Base-by-base conservation (phyloP, 2,329 filamentous ascomycete genomes). In the Clonostachys rhizophaga region DNA sequence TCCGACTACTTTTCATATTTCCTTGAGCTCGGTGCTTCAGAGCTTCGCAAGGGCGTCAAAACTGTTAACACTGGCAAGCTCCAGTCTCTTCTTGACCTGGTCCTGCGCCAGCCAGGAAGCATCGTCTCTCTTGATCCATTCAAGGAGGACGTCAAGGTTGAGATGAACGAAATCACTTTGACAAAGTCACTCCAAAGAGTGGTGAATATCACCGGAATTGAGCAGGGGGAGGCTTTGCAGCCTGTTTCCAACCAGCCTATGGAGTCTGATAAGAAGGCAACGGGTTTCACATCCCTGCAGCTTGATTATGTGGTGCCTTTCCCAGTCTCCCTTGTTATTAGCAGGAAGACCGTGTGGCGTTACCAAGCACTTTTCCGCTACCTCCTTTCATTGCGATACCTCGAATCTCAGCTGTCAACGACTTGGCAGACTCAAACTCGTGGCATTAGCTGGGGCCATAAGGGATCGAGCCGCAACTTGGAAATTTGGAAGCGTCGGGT, bases 1-100 rank as follows among this genome's bases (percentile, higher is more conserved):
- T 96, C 94, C 34, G 94, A 99, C 65, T 99, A 96, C 72, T 97
- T 99, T 67, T 91, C 91, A 4, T 95, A 97, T 67, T 99, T 99
- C 65, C 83, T 99, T 50, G 94, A 99, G 62, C 83, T 99, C 17
- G 85, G 90, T 47, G 78, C 87, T 33, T 91, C 91, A 2, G 94
- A 99, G 67, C 76, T 99, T 49, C 87, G 89, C 58, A 96, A 96
- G 63, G 86, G 88, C 34, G 89, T 91, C 49, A 90, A 90, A 62
- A 79, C 79, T 46, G 91, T 97, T 66, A 99, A 97, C 60, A 88
- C 89, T 47, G 84, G 84, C 64, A 99, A 99, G 66, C 76, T 99
- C 40, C 94, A 99, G 65, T 96, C 91, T 10, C 74, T 99, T 30
- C 81, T 99, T n/a, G 94, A 99, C 64, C 79, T 97, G 24, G 92